Percentiles rank a stretch among this genome's conserved stretches.
phyloP scores from a whole-genome alignment of 2,329 filamentous ascomycete species.

The Chaetomium globosum region DNA sequence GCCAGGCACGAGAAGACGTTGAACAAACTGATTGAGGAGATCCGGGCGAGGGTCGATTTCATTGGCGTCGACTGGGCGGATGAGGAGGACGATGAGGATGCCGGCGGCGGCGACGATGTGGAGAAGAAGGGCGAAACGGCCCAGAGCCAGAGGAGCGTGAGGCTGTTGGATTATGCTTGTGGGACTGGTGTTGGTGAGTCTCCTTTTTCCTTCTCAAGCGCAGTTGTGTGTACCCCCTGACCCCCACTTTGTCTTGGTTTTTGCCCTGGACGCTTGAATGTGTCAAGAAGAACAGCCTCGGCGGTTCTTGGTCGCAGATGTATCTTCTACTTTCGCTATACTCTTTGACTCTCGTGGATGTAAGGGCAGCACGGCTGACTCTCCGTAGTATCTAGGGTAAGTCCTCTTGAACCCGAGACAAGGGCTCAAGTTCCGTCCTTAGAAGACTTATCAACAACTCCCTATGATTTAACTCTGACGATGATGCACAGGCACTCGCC shows the following conservation, averaged over 20 bases:
- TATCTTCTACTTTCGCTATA: too few species aligned
- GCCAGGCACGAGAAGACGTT: slow-evolving; percentile 57
- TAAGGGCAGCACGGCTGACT: neutral
- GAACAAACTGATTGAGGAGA: slow-evolving; percentile 55
- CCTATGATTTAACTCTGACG: slow-evolving; percentile 3
- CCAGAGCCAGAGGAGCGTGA: slow-evolving; percentile 45
- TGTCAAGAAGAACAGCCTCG: neutral
- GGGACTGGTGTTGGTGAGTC: slow-evolving; percentile 47
- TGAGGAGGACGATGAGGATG: slow-evolving; percentile 45
- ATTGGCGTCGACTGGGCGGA: slow-evolving; percentile 61
- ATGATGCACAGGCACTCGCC: slow-evolving; percentile 54
- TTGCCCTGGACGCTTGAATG: neutral
- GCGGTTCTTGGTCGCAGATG: neutral
- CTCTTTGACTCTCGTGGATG: neutral
- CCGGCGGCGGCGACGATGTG: slow-evolving; percentile 36
- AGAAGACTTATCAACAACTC: neutral
- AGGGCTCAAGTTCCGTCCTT: too few species aligned
- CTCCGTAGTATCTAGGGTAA: slow-evolving; percentile 8
- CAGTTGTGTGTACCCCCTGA: neutral
- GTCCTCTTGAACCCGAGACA: neutral
- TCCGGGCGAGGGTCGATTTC: slow-evolving; percentile 59
- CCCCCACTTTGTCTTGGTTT: too few species aligned
- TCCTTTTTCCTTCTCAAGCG: neutral
- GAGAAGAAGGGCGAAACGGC: slow-evolving; percentile 26
- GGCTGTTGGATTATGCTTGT: slow-evolving; percentile 75